phyloP scores from a whole-genome alignment of 805 yeast species.

The Pichia eremophila region DNA sequence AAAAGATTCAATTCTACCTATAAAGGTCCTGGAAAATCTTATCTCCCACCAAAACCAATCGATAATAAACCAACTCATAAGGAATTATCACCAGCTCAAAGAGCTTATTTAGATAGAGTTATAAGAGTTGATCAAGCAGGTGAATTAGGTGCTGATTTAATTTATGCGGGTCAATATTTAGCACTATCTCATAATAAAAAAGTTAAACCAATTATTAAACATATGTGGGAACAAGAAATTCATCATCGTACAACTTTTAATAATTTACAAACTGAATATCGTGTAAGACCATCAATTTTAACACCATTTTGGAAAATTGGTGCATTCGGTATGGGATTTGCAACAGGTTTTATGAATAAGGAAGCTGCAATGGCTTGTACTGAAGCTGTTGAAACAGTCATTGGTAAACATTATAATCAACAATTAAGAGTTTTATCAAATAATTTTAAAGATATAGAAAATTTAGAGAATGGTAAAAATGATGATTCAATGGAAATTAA shows the following conservation, averaged over 20 bases:
- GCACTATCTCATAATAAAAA: conserved; percentile 66
- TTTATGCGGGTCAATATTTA: conserved; percentile 82
- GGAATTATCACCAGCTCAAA: conserved; percentile 40
- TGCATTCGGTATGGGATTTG: conserved; percentile 77
- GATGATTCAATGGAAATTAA: conserved; percentile 45
- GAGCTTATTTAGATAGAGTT: conserved; percentile 61
- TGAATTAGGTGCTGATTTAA: conserved; percentile 90
- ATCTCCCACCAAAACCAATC: conserved; percentile 6
- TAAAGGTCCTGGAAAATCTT: conserved; percentile 1
- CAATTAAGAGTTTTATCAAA: conserved; percentile 72
- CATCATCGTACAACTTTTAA: conserved; percentile 86
- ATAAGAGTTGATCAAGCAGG: conserved; percentile 97
- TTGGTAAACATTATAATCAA: conserved; percentile 90
- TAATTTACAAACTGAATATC: conserved; percentile 55
- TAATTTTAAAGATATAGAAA: conserved; percentile 43
- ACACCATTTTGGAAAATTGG: conserved; percentile 94
- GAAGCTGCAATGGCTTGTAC: conserved; percentile 99
- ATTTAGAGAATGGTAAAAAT: conserved; percentile 20
- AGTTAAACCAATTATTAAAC: conserved; percentile 69
- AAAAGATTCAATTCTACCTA: conserved; percentile 14
- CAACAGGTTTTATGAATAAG: conserved; percentile 77
- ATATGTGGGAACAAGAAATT: conserved; percentile 98
- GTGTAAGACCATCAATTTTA: conserved; percentile 85
- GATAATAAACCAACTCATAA: conserved; percentile 18
- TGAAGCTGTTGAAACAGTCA: conserved; percentile 96